phyloP scores from a whole-genome alignment of 2,329 filamentous ascomycete species.

The Cercospora berteroae region DNA sequence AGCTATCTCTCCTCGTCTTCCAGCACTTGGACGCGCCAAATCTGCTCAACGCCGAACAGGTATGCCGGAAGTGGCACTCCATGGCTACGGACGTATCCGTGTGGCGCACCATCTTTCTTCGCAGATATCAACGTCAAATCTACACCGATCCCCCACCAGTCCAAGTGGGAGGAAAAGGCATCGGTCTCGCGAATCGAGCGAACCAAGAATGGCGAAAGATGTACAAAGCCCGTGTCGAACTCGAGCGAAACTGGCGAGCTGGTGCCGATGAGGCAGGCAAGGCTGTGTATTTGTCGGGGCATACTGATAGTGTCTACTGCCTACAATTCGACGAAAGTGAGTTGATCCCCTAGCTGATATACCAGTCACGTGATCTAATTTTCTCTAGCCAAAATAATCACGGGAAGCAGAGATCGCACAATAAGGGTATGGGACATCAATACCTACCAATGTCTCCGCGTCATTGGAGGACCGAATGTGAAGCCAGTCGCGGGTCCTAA shows the following conservation, averaged over 20 bases:
- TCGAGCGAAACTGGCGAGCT: slow-evolving; percentile 72
- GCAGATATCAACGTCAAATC: slow-evolving; percentile 50
- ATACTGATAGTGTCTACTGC: slow-evolving; percentile 95
- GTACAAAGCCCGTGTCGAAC: slow-evolving; percentile 71
- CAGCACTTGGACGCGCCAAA: slow-evolving; percentile 59
- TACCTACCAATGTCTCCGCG: slow-evolving; percentile 77
- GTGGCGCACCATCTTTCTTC: slow-evolving; percentile 62
- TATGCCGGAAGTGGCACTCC: slow-evolving; percentile 57
- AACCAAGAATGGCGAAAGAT: slow-evolving; percentile 82
- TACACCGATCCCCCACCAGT: slow-evolving; percentile 46
- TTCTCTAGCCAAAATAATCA: slow-evolving; percentile 72
- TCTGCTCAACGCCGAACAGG: slow-evolving; percentile 54
- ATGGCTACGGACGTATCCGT: slow-evolving; percentile 58
- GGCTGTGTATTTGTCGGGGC: slow-evolving; percentile 86
- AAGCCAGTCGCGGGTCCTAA: slow-evolving; percentile 50
- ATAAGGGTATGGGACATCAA: slow-evolving; percentile 96
- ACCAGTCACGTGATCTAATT: too few species aligned
- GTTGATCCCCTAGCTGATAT: too few species aligned
- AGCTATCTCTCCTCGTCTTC: slow-evolving; percentile 59
- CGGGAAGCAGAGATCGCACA: slow-evolving; percentile 90
- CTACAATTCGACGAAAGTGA: slow-evolving; percentile 89
- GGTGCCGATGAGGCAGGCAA: slow-evolving; percentile 67
- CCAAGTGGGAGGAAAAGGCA: slow-evolving; percentile 52
- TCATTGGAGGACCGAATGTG: slow-evolving; percentile 74
- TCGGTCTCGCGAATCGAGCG: slow-evolving; percentile 50